These are phyloP conservation scores for Xylaria sp. DNA, from an alignment of 2,329 filamentous ascomycete species.

Conservation along the genomic window DNA sequence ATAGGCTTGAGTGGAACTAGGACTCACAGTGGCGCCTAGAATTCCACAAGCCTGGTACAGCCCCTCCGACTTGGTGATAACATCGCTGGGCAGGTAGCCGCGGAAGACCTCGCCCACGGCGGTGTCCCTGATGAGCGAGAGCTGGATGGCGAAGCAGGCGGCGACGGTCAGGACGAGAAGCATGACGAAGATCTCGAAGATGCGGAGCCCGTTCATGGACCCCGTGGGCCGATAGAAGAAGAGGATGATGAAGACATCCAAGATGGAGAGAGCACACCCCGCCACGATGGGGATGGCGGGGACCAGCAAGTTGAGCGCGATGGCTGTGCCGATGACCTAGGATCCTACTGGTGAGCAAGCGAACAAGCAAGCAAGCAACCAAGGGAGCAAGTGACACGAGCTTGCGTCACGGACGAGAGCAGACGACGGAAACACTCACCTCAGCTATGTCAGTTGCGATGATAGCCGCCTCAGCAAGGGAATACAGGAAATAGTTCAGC, in stretches of 20 bases:
- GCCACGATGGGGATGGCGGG: conserved; percentile 72
- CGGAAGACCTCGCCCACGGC: conserved; percentile 68
- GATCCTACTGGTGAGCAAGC: conserved; percentile 27
- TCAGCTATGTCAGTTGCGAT: conserved; percentile 78
- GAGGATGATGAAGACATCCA: conserved; percentile 74
- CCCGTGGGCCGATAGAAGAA: conserved; percentile 72
- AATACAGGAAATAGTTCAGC: conserved; percentile 71
- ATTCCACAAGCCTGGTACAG: conserved; percentile 80
- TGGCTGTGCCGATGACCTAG: conserved; percentile 75
- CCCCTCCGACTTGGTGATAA: conserved; percentile 66
- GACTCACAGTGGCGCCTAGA: conserved; percentile 72
- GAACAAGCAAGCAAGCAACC: not conserved
- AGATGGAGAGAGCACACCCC: conserved; percentile 74
- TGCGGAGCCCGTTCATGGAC: conserved; percentile 66
- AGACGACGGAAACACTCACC: conserved; percentile 48
- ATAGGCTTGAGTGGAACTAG: conserved; percentile 14
- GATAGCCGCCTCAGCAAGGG: conserved; percentile 73
- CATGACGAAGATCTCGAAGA: conserved; percentile 73
- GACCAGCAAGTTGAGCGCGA: conserved; percentile 73
- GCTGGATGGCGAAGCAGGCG: conserved; percentile 75
- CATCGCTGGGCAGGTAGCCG: conserved; percentile 71
- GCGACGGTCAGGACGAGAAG: conserved; percentile 74
- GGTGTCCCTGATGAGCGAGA: conserved; percentile 68
- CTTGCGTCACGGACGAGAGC: not conserved
- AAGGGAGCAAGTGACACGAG: too few relatives aligned